These are phyloP conservation scores for Talaromyces proteolyticus DNA, from an alignment of 495 filamentous ascomycete genomes.

Conservation along the genomic window DNA sequence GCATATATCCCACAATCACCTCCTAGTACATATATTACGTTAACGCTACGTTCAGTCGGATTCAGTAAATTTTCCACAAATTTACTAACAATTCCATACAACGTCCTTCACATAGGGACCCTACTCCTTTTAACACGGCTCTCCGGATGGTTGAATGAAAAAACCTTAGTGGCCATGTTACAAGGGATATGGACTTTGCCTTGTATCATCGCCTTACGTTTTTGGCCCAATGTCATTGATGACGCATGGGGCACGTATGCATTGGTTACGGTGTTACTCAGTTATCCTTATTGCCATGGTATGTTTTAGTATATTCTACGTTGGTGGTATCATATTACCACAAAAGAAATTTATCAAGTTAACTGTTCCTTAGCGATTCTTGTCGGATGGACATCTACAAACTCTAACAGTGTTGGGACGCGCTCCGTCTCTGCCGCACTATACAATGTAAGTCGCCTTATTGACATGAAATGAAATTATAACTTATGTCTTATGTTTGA, in stretches of 20 bases:
- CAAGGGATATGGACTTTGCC: conserved; percentile 49
- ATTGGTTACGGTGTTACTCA: conserved; percentile 40
- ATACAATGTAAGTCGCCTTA: conserved; percentile 32
- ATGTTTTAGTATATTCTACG: neutral
- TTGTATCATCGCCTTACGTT: conserved; percentile 41
- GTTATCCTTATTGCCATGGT: conserved; percentile 51
- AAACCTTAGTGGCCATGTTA: conserved; percentile 39
- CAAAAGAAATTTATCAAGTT: neutral
- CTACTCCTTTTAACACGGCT: conserved; percentile 32
- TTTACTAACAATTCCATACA: conserved; percentile 55
- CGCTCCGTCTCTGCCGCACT: conserved; percentile 52
- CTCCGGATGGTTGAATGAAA: conserved; percentile 36
- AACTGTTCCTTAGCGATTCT: conserved; percentile 35
- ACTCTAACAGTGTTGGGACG: conserved; percentile 56
- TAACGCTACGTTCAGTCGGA: conserved; percentile 51
- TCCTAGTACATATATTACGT: conserved; percentile 51
- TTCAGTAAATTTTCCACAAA: conserved; percentile 63
- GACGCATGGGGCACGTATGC: conserved; percentile 47
- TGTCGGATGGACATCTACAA: conserved; percentile 54
- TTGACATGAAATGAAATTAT: neutral
- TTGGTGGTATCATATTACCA: neutral
- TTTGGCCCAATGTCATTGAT: conserved; percentile 27
- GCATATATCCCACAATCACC: conserved; percentile 46
- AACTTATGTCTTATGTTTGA: no score
- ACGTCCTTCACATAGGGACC: conserved; percentile 22